Percentiles rank a stretch among this genome's conserved stretches.
These are phyloP conservation scores for Arctium lappa DNA, from an alignment of 129 eudicot species.

Conservation along the genomic window DNA sequence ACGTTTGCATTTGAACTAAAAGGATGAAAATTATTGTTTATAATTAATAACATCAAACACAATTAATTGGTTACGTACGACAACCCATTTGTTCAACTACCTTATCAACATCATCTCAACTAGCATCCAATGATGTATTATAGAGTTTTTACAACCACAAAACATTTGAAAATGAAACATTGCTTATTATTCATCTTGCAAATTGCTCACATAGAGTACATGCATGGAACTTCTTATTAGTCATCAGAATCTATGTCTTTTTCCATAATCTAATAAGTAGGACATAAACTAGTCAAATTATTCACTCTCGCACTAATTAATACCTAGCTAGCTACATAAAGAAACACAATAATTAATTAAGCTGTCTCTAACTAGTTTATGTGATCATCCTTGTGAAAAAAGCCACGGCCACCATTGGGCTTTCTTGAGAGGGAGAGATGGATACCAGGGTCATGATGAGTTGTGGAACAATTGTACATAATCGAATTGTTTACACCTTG, in stretches of 20 bases:
- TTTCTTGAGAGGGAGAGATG: constrained; percentile 47
- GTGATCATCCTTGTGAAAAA: background rate
- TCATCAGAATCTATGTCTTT: constrained; percentile 14
- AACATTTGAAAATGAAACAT: background rate
- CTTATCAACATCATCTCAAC: background rate
- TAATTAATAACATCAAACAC: background rate
- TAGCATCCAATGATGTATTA: background rate
- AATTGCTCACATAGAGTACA: background rate
- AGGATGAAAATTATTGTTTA: too few relatives aligned
- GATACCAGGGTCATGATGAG: constrained; percentile 66
- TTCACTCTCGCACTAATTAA: constrained; percentile 3
- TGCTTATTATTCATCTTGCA: background rate
- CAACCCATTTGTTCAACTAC: background rate
- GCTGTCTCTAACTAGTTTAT: background rate
- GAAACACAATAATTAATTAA: background rate
- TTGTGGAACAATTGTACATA: constrained; percentile 31
- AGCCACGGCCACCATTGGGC: constrained; percentile 8
- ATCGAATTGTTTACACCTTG: constrained; percentile 72
- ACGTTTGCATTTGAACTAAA: too few relatives aligned
- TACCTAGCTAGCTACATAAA: background rate
- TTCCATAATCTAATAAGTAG: background rate
- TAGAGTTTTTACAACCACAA: background rate
- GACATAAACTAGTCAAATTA: background rate
- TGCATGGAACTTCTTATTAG: background rate
- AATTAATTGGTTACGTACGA: too few relatives aligned